These are phyloP conservation scores for Mycena filopes DNA, from an alignment of 768 basidiomycete genomes.

Conservation along the genomic window DNA sequence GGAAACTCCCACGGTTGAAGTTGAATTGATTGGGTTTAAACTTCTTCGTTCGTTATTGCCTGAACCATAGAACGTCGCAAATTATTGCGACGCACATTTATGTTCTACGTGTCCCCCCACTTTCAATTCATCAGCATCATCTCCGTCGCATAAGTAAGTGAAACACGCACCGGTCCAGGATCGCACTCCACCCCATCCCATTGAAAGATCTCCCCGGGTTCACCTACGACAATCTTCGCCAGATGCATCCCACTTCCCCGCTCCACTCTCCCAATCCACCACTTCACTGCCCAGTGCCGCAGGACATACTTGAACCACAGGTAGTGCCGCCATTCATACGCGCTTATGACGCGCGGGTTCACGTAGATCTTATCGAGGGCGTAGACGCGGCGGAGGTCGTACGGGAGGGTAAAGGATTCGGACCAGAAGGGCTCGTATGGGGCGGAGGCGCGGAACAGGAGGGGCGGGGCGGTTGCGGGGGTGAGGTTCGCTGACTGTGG, in stretches of 20 bases:
- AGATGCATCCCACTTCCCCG: neutral
- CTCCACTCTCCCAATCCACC: neutral
- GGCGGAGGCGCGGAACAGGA: slow-evolving; percentile 38
- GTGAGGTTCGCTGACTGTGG: slow-evolving; percentile 14
- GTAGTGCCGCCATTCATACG: slow-evolving; percentile 46
- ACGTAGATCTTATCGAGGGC: slow-evolving; percentile 45
- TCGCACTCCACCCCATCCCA: slow-evolving; percentile 5
- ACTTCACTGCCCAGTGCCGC: slow-evolving; percentile 45
- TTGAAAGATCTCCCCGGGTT: no score
- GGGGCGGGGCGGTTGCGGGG: slow-evolving; percentile 42
- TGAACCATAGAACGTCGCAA: no score
- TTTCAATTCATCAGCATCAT: no score
- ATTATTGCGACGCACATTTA: no score
- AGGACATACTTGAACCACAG: slow-evolving; percentile 47
- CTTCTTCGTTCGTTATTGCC: no score
- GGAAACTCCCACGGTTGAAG: no score
- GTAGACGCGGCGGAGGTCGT: slow-evolving; percentile 51
- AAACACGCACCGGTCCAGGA: no score
- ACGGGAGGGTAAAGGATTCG: slow-evolving; percentile 53
- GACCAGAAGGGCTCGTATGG: slow-evolving; percentile 45
- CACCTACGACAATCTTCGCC: neutral
- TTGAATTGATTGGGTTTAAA: no score
- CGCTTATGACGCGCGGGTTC: slow-evolving; percentile 51
- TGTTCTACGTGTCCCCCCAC: no score
- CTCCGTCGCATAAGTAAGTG: no score